Conservation (phyloP, 163 green algal species). For the Scenedesmus sp. region DNA sequence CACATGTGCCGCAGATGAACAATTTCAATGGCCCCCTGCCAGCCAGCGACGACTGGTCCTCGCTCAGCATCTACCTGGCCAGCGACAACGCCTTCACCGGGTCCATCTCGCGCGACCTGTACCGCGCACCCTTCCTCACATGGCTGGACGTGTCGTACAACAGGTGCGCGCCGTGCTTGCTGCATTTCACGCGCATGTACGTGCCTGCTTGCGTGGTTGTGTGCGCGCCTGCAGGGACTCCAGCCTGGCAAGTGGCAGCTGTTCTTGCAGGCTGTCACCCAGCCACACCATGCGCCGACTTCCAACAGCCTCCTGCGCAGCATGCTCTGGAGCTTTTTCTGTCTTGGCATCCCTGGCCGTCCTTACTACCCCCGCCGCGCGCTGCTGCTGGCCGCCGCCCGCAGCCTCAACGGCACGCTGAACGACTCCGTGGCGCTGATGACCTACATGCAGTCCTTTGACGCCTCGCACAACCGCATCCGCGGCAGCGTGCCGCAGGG, state of each 20-base stretch:
- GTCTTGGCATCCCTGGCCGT: too few species aligned
- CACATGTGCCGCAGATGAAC: neutral
- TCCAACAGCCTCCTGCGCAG: too few species aligned
- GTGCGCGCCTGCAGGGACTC: neutral
- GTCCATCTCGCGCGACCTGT: neutral
- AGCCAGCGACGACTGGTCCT: neutral
- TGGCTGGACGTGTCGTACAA: conserved; percentile 11
- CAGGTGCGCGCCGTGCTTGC: too few species aligned
- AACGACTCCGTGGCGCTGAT: neutral
- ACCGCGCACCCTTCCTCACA: neutral
- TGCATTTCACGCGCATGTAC: too few species aligned
- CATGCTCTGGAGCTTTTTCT: too few species aligned
- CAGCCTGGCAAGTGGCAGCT: too few species aligned
- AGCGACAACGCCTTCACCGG: conserved; percentile 7
- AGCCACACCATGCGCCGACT: too few species aligned
- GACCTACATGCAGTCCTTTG: neutral
- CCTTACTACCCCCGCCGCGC: neutral
- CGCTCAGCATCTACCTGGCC: neutral
- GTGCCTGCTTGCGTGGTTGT: neutral
- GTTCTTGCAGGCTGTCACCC: too few species aligned
- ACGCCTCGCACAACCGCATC: neutral
- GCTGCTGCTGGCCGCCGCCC: neutral
- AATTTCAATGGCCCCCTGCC: neutral
- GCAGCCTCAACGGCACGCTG: neutral
- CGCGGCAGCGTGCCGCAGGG: neutral